phyloP scores from a whole-genome alignment of 179 eudicot species.

The Corrigiola litoralis region DNA sequence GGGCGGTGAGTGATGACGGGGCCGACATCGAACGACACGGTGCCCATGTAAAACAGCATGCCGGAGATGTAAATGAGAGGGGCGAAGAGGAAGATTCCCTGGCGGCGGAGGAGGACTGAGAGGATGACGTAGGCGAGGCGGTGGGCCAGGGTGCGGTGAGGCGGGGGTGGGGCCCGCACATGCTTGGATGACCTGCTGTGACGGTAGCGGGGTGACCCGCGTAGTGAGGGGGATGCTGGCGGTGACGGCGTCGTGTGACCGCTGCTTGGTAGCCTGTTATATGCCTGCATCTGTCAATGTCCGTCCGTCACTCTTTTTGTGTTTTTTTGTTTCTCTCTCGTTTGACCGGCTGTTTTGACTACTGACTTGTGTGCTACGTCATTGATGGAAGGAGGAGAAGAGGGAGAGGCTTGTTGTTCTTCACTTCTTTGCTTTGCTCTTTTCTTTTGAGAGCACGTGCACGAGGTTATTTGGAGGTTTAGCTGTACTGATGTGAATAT shows the following conservation, averaged over 20 bases:
- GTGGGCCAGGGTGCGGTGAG: slow-evolving; percentile 51
- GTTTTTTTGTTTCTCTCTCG: neutral
- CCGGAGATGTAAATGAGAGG: slow-evolving; percentile 80
- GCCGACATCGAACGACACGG: slow-evolving; percentile 76
- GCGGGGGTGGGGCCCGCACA: slow-evolving; percentile 23
- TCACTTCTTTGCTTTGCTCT: neutral
- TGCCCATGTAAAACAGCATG: slow-evolving; percentile 87
- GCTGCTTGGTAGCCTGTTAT: slow-evolving; percentile 68
- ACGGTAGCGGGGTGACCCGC: slow-evolving; percentile 60
- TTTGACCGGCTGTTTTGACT: neutral
- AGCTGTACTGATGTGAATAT: neutral
- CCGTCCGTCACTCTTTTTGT: neutral
- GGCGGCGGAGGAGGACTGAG: slow-evolving; percentile 67
- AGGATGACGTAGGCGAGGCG: slow-evolving; percentile 60
- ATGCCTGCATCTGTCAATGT: slow-evolving; percentile 45
- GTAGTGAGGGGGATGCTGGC: slow-evolving; percentile 64
- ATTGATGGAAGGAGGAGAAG: neutral
- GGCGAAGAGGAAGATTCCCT: slow-evolving; percentile 85
- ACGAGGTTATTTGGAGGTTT: neutral
- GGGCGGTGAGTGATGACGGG: slow-evolving; percentile 55
- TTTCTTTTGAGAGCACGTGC: neutral
- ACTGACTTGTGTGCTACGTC: slow-evolving; percentile 11
- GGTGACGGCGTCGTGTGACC: slow-evolving; percentile 66
- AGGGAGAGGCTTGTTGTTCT: neutral
- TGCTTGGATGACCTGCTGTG: slow-evolving; percentile 35